A percentile compares a stretch with the other conserved stretches of the same genome.
Conservation (phyloP, 805 yeast genomes). For the Candida sanyiensis region DNA sequence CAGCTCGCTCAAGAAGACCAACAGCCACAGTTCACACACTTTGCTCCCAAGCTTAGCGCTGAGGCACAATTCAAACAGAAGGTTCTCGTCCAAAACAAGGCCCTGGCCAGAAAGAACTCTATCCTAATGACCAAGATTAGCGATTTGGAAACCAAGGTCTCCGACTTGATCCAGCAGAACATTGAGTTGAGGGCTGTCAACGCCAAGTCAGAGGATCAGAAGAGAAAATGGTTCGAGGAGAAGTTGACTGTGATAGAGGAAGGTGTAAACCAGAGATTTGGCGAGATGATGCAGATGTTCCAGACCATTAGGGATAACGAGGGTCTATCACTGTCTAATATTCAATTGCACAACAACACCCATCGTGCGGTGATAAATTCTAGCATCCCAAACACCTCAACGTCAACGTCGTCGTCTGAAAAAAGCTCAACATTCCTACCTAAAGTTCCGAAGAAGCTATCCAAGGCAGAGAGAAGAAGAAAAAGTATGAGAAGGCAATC, state of each 20-base stretch:
- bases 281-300: constrained; percentile 40
- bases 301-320: constrained; percentile 36
- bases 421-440: constrained; percentile 24
- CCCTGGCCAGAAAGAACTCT: constrained; percentile 56
- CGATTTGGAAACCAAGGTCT: constrained; percentile 46
- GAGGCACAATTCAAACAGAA: constrained; percentile 21
- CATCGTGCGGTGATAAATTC: constrained; percentile 7
- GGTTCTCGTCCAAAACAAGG: constrained; percentile 38
- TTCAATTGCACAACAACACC: constrained; percentile 12
- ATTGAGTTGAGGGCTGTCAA: constrained; percentile 34
- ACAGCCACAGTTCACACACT: constrained; percentile 9
- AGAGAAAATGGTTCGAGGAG: constrained; percentile 32
- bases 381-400: constrained; percentile 1
- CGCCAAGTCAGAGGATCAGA: constrained; percentile 27
- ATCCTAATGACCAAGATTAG: constrained; percentile 44
- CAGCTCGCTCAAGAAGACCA: constrained; percentile 9
- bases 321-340: constrained; percentile 27
- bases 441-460: constrained; percentile 20
- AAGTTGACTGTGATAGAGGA: constrained; percentile 36
- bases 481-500: constrained; percentile 38
- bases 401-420: constrained; percentile 13
- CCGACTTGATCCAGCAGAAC: constrained; percentile 47
- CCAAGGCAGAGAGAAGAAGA: constrained; percentile 28
- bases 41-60: constrained; percentile 6
- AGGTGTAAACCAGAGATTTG: constrained; percentile 36